phyloP scores from a whole-genome alignment of 495 filamentous ascomycete genomes.

The Astrocystis sublimbata region DNA sequence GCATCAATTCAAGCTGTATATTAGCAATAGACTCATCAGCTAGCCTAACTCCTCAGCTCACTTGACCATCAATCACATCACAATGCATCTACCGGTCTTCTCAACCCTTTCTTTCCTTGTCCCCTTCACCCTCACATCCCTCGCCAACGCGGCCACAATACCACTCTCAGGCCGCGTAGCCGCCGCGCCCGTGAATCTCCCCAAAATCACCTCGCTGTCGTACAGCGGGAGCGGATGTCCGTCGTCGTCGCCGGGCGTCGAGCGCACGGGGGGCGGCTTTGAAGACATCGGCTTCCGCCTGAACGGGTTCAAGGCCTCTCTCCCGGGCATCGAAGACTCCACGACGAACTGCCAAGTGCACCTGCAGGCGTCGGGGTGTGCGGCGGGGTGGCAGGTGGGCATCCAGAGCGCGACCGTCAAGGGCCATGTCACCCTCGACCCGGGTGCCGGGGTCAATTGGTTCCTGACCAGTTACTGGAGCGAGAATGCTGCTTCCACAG shows the following conservation, averaged over 20 bases:
- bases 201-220: conserved; percentile 35
- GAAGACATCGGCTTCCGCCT: conserved; percentile 38
- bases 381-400: conserved; percentile 46
- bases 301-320: conserved; percentile 35
- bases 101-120: conserved; percentile 18
- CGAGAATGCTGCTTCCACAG: conserved; percentile 39
- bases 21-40: conserved; percentile 7
- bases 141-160: conserved; percentile 23
- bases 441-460: conserved; percentile 37
- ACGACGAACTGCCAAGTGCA: conserved; percentile 46
- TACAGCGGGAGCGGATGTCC: conserved; percentile 45
- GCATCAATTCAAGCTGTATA: neutral
- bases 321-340: conserved; percentile 28
- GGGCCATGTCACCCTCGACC: conserved; percentile 37
- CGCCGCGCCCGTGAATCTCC: conserved; percentile 26
- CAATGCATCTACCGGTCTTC: conserved; percentile 14
- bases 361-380: conserved; percentile 34
- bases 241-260: conserved; percentile 31
- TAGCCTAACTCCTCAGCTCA: neutral
- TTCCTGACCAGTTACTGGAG: conserved; percentile 45
- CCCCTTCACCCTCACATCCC: conserved; percentile 31
- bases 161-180: conserved; percentile 18
- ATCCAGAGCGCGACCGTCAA: conserved; percentile 35
- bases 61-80: neutral
- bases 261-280: conserved; percentile 34